Evolutionary conservation across 495 filamentous ascomycete species (phyloP).

Genomic region (Haplographium delicatum): DNA sequence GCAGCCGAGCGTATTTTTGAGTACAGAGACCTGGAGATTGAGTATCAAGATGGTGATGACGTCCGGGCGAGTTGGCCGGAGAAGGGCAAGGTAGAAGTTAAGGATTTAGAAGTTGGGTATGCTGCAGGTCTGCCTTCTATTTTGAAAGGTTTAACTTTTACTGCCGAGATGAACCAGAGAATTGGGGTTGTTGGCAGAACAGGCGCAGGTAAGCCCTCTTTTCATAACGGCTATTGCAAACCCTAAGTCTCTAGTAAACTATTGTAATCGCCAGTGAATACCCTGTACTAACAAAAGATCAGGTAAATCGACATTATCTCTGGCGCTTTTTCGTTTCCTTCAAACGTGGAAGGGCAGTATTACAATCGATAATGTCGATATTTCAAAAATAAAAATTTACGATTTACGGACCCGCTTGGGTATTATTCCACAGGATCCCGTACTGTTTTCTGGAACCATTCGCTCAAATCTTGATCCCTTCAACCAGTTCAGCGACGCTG

Average conservation of each 20-base stretch:
- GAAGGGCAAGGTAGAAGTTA: conserved; percentile 33
- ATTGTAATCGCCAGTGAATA: not conserved
- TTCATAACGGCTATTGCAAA: no score
- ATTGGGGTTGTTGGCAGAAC: conserved; percentile 47
- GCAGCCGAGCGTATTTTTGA: conserved; percentile 34
- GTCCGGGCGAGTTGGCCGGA: conserved; percentile 38
- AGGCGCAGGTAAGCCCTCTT: conserved; percentile 34
- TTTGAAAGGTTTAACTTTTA: conserved; percentile 37
- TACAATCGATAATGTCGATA: conserved; percentile 46
- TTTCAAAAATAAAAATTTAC: conserved; percentile 38
- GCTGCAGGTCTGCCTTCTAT: conserved; percentile 35
- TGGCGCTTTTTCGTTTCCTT: conserved; percentile 45
- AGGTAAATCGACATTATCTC: conserved; percentile 38
- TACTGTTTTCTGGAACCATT: conserved; percentile 44
- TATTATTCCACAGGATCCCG: conserved; percentile 49
- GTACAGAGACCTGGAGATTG: conserved; percentile 30
- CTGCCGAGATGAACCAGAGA: conserved; percentile 29
- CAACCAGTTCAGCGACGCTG: conserved; percentile 44
- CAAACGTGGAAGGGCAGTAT: conserved; percentile 37
- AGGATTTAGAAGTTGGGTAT: conserved; percentile 35
- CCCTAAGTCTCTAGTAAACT: not conserved
- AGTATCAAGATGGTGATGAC: conserved; percentile 28
- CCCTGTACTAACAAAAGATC: conserved; percentile 1
- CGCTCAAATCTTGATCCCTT: conserved; percentile 46
- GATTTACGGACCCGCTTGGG: conserved; percentile 43